These are phyloP conservation scores for Mycena galopus DNA, from an alignment of 768 basidiomycete genomes.

Conservation along the genomic window DNA sequence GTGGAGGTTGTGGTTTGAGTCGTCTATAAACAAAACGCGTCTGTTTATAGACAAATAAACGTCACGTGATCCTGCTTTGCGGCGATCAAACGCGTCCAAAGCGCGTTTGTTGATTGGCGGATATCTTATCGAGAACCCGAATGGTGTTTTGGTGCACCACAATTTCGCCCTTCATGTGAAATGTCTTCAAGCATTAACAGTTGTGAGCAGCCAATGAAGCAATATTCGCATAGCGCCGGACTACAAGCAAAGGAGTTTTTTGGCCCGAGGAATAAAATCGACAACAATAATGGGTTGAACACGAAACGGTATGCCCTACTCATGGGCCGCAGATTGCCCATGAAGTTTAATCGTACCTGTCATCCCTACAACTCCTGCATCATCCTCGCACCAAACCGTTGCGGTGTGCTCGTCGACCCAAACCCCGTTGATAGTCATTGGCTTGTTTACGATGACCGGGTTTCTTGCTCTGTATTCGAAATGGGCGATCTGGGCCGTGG, in stretches of 20 bases:
- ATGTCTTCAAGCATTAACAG: no score
- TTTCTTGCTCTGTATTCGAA: constrained; percentile 76
- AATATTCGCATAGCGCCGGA: no score
- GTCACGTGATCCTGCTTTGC: constrained; percentile 26
- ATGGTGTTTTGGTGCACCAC: no score
- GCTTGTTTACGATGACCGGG: constrained; percentile 59
- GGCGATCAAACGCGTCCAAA: background rate
- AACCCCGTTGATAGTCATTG: constrained; percentile 53
- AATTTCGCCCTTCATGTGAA: no score
- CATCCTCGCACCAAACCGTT: constrained; percentile 56
- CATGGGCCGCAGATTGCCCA: background rate
- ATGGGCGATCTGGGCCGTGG: constrained; percentile 56
- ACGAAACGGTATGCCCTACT: background rate
- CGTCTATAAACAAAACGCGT: constrained; percentile 28
- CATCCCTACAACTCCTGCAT: constrained; percentile 44
- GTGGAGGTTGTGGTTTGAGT: constrained; percentile 14
- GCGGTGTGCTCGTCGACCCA: constrained; percentile 46
- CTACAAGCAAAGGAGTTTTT: no score
- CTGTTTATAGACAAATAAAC: background rate
- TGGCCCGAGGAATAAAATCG: no score
- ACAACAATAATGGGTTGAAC: background rate
- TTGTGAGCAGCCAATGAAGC: no score
- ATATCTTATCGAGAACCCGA: no score
- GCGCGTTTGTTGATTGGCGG: no score
- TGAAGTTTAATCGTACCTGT: constrained; percentile 32